Evolutionary conservation across 1,139 yeast genomes (phyloP).

Genomic region (Candida albicans): DNA sequence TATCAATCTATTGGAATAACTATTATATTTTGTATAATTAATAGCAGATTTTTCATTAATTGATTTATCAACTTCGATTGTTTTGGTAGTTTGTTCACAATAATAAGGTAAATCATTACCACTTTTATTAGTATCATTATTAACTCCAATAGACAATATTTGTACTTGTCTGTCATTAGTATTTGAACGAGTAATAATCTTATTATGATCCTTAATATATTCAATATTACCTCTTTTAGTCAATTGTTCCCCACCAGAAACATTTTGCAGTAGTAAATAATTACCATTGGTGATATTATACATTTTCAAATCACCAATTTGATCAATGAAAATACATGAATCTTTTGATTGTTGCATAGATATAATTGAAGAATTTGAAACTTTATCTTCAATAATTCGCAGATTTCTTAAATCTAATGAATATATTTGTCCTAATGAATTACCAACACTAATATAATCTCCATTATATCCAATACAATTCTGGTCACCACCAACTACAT

Average conservation of each 20-base stretch:
- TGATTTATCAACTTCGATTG: too few species aligned
- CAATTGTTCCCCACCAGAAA: not conserved
- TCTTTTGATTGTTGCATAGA: constrained; percentile 5
- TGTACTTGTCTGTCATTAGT: constrained; percentile 13
- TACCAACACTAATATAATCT: not conserved
- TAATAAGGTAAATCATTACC: too few species aligned
- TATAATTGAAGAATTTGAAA: constrained; percentile 12
- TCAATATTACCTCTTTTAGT: not conserved
- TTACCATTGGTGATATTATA: not conserved
- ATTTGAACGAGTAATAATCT: constrained; percentile 18
- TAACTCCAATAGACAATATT: not conserved
- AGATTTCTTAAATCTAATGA: constrained; percentile 28
- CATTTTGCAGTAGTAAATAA: not conserved
- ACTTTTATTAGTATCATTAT: not conserved
- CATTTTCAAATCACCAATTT: constrained; percentile 15
- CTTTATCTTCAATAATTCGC: constrained; percentile 15
- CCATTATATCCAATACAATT: constrained; percentile 2
- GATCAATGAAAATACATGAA: constrained; percentile 12
- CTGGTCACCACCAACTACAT: not conserved
- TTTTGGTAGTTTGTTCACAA: too few species aligned
- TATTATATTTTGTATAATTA: constrained; percentile 16
- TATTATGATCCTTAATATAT: constrained; percentile 3
- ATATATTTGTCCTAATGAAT: constrained; percentile 27
- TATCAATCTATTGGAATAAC: constrained; percentile 17
- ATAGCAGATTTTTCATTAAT: constrained; percentile 3